A percentile compares a stretch with the other conserved stretches of the same genome.
These are phyloP conservation scores for Entoloma clypeatum DNA, from an alignment of 1,284 basidiomycete genomes.

Conservation along the genomic window DNA sequence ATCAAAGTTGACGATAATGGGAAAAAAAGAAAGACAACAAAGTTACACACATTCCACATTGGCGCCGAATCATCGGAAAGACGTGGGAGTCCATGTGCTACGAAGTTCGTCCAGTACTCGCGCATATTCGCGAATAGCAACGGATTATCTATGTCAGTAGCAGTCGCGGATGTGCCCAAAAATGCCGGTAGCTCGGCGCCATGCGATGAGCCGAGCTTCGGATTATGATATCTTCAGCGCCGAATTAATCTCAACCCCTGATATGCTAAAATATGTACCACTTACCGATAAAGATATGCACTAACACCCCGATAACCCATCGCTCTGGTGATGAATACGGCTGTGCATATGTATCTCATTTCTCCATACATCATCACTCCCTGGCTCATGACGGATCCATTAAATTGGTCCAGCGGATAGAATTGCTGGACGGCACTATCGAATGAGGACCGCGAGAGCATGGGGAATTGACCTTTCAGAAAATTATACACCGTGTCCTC, in stretches of 20 bases:
- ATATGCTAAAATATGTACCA: not conserved
- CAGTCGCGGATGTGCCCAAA: slow-evolving; percentile 25
- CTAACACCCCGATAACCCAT: slow-evolving; percentile 15
- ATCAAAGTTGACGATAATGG: not conserved
- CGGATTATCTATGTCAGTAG: slow-evolving; percentile 23
- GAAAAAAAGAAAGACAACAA: not conserved
- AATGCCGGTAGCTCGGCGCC: slow-evolving; percentile 32
- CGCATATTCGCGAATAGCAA: slow-evolving; percentile 33
- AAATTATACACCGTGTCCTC: slow-evolving; percentile 35
- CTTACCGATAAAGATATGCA: slow-evolving; percentile 33
- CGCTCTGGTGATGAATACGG: slow-evolving; percentile 27
- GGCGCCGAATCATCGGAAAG: slow-evolving; percentile 14
- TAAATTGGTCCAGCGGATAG: slow-evolving; percentile 30
- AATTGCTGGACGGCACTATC: slow-evolving; percentile 22
- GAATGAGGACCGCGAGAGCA: slow-evolving; percentile 25
- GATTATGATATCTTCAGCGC: slow-evolving; percentile 35
- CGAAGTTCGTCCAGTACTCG: slow-evolving; percentile 36
- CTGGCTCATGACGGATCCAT: slow-evolving; percentile 30
- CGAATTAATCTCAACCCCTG: slow-evolving; percentile 4
- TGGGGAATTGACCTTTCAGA: slow-evolving; percentile 31
- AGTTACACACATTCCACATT: slow-evolving; percentile 25
- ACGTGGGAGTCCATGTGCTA: slow-evolving; percentile 26
- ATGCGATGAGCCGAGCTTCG: slow-evolving; percentile 32
- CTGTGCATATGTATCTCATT: slow-evolving; percentile 34
- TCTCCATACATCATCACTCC: slow-evolving; percentile 40